Base-by-base conservation (phyloP, 208 protist species). In the Jaenimonas drosophilae region DNA sequence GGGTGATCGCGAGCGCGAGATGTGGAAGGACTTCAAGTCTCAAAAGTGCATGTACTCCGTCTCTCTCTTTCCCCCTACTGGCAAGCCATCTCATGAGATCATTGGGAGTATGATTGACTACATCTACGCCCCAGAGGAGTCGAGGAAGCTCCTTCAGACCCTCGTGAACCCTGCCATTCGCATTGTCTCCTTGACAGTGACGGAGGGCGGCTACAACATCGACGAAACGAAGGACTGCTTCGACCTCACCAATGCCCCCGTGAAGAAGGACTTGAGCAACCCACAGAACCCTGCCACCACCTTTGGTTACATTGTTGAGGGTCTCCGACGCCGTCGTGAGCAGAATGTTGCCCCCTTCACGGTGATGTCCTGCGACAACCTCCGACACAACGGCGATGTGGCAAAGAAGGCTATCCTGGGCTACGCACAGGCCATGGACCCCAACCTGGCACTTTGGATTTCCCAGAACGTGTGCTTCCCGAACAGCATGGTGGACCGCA, bases 121-220 rank as follows among this genome's bases (percentile, higher is more conserved):
- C 45, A 25, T 72, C 31, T 66, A 59, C 50, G 58, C 59, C 24
- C 27, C 45, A 12, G 54, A 72, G 48, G 49, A 72, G 49, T 58
- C 53, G 26, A 32, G 58, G 23, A 33, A 50, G 25, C 34, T 62
- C 24, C 37, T 72, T 14, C 33, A 57, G 29, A 59, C 57, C 41
- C 52, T 69, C 5, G 49, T 29, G 3, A 55, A 69, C 27, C 55
- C 59, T 25, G 29, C 41, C 31, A 73, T 73, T 38, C 43, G 55
- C 40, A 67, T 70, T 27, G 26, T 78, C 16, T 66, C 60, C 3
- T 50, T 78, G 30, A 66, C 59, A 23, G 59, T 73, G 27, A 73
- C 64, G 20, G 70, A 66, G 55, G 70, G 60, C 28, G 70, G 70
- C 26, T 65, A 70, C 57, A 70, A 73, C 56, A 65, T 73, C 34